phyloP scores from a whole-genome alignment of 495 filamentous ascomycete species.

The Annulohypoxylon maeteangense region DNA sequence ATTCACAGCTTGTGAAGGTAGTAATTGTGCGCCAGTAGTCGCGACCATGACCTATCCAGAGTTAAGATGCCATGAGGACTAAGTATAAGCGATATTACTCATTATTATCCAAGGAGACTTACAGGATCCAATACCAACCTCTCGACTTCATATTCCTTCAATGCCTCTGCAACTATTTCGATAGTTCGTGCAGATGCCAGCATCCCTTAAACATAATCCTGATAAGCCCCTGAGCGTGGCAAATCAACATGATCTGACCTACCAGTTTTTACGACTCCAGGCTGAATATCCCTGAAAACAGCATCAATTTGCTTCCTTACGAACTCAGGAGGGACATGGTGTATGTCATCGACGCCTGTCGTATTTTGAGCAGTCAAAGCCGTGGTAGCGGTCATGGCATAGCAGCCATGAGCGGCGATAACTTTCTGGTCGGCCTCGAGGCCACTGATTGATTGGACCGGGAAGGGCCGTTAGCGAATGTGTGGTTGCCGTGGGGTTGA shows the following conservation, averaged over 20 bases:
- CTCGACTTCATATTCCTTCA: constrained; percentile 69
- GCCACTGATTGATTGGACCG: constrained; percentile 65
- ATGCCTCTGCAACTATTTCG: constrained; percentile 73
- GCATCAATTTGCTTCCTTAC: constrained; percentile 86
- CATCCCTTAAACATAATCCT: constrained; percentile 73
- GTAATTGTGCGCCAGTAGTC: constrained; percentile 80
- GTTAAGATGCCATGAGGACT: constrained; percentile 14
- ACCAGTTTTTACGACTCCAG: constrained; percentile 94
- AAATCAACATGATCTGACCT: constrained; percentile 36
- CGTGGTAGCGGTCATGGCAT: constrained; percentile 96
- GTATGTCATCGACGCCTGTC: constrained; percentile 81
- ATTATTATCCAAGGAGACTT: constrained; percentile 39
- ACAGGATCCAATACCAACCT: constrained; percentile 86
- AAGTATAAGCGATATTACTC: constrained; percentile 6
- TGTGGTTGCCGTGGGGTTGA: constrained; percentile 8
- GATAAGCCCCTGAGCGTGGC: constrained; percentile 6
- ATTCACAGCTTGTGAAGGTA: constrained; percentile 74
- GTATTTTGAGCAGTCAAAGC: constrained; percentile 97
- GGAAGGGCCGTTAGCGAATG: constrained; percentile 21
- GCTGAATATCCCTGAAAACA: constrained; percentile 81
- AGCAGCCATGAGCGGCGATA: constrained; percentile 88
- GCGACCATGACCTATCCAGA: constrained; percentile 85
- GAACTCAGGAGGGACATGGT: constrained; percentile 80
- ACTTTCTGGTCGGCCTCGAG: constrained; percentile 97
- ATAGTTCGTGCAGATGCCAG: constrained; percentile 83